phyloP scores from a whole-genome alignment of 2,329 filamentous ascomycete genomes.

The Chrysosporium queenslandicum region DNA sequence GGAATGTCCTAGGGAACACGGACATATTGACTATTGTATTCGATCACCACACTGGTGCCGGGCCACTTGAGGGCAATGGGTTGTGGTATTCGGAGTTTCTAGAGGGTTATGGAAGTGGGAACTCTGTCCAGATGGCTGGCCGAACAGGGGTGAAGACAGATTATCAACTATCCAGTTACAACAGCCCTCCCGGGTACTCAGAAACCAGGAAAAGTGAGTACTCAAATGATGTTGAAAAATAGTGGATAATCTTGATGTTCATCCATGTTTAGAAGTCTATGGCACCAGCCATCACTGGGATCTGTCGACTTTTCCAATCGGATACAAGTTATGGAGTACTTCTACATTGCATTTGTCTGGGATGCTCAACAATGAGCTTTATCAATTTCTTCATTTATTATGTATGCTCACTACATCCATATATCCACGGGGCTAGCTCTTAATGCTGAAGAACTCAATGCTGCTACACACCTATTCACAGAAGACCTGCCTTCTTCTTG shows the following conservation, averaged over 20 bases:
- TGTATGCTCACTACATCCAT: not conserved
- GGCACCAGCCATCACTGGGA: not conserved
- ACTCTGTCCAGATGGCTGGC: not conserved
- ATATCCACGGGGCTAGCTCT: not conserved
- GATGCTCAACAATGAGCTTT: not conserved
- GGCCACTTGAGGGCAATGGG: not conserved
- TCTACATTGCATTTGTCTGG: too few species aligned
- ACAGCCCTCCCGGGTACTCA: not conserved
- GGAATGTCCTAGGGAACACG: not conserved
- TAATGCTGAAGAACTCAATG: not conserved
- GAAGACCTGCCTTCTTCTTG: slow-evolving; percentile 57
- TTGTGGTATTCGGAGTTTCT: not conserved
- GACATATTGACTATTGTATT: not conserved
- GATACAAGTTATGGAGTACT: not conserved
- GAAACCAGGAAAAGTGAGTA: too few species aligned
- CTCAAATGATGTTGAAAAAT: not conserved
- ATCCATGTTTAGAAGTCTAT: too few species aligned
- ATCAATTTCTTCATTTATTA: not conserved
- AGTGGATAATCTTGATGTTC: too few species aligned
- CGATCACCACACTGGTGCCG: not conserved
- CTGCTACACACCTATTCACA: slow-evolving; percentile 8
- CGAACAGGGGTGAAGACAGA: not conserved
- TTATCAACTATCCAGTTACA: not conserved
- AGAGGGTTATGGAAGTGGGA: not conserved
- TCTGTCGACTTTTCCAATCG: not conserved